A percentile compares a stretch with the other conserved stretches of the same genome.
These are phyloP conservation scores for Adiantum capillusveneris DNA, from an alignment of 75 land plant genomes.

Conservation along the genomic window DNA sequence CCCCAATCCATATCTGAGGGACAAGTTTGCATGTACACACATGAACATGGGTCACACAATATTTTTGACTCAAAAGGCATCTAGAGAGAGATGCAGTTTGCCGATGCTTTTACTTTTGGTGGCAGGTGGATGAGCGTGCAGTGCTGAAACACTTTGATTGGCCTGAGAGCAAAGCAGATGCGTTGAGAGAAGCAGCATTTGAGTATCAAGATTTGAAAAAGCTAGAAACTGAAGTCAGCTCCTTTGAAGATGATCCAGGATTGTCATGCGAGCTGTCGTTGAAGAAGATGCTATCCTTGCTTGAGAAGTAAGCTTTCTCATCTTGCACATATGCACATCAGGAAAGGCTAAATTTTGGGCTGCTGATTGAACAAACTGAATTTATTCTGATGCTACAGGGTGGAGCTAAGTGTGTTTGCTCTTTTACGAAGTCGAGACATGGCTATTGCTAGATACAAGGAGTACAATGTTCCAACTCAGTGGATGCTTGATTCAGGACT, in stretches of 20 bases:
- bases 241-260: slow-evolving; percentile 59
- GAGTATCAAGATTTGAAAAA: slow-evolving; percentile 84
- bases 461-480: slow-evolving; percentile 75
- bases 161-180: slow-evolving; percentile 97
- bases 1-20: no score
- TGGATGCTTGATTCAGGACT: slow-evolving; percentile 89
- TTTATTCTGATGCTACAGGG: slow-evolving; percentile 35
- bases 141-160: slow-evolving; percentile 5
- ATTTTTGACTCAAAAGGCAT: no score
- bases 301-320: slow-evolving; percentile 95
- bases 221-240: slow-evolving; percentile 50
- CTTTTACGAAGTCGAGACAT: slow-evolving; percentile 86
- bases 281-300: slow-evolving; percentile 66
- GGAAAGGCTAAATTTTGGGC: no score
- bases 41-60: no score
- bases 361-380: no score
- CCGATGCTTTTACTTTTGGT: no score
- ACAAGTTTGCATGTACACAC: no score
- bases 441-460: slow-evolving; percentile 89
- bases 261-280: slow-evolving; percentile 65
- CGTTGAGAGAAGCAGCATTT: slow-evolving; percentile 83
- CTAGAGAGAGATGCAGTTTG: no score
- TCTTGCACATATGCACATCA: no score
- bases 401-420: slow-evolving; percentile 91
- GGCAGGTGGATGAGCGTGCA: no score